These are phyloP conservation scores for Coemansia sp. DNA, from an alignment of 192 early-diverging fungal species.

Conservation along the genomic window DNA sequence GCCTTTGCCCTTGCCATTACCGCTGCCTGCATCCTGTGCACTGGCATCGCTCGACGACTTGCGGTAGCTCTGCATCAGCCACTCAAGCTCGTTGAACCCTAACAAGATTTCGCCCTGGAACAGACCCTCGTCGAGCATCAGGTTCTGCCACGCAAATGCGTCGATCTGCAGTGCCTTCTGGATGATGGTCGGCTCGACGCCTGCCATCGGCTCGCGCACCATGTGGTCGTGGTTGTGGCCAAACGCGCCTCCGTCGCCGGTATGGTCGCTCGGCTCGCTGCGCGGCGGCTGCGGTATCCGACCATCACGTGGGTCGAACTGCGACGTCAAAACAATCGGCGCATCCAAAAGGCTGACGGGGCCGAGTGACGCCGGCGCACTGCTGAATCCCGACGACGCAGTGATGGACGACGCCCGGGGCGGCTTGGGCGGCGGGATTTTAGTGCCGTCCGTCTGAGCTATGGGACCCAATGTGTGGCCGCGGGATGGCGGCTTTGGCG, in stretches of 20 bases:
- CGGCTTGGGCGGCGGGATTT: slow-evolving; percentile 1
- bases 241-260: neutral
- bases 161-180: slow-evolving; percentile 48
- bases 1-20: neutral
- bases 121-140: slow-evolving; percentile 35
- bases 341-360: slow-evolving; percentile 44
- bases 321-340: slow-evolving; percentile 37
- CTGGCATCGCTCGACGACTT: neutral
- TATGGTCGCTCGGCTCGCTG: neutral
- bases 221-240: slow-evolving; percentile 16
- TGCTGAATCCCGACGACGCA: neutral
- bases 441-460: neutral
- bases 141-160: slow-evolving; percentile 45
- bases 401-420: neutral
- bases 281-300: neutral
- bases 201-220: slow-evolving; percentile 8
- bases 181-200: slow-evolving; percentile 28
- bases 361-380: neutral
- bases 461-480: neutral
- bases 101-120: slow-evolving; percentile 50
- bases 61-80: slow-evolving; percentile 44
- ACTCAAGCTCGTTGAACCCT: slow-evolving; percentile 50
- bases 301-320: slow-evolving; percentile 9
- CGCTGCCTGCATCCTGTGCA: neutral
- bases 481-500: neutral